These are phyloP conservation scores for Lentinus polychrous DNA, from an alignment of 1,284 basidiomycete species.

Conservation along the genomic window DNA sequence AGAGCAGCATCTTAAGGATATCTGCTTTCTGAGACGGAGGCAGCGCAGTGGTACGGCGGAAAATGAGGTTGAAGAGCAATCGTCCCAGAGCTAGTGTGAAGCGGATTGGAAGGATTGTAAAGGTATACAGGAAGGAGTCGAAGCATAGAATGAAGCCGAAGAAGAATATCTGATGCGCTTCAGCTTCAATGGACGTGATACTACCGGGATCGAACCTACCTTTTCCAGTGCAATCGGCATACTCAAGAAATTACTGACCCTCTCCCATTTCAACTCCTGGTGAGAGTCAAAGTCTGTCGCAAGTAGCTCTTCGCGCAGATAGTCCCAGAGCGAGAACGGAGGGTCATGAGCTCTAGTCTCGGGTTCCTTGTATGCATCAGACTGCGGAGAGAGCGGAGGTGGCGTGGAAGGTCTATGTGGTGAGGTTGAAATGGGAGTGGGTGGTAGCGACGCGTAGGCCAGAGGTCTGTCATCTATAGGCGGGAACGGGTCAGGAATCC, in stretches of 20 bases:
- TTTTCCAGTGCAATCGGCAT: slow-evolving; percentile 95
- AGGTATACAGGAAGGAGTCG: slow-evolving; percentile 96
- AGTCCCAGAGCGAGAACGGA: slow-evolving; percentile 88
- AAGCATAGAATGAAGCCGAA: slow-evolving; percentile 94
- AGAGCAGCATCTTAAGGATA: slow-evolving; percentile 74
- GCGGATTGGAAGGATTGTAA: slow-evolving; percentile 95
- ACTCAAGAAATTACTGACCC: slow-evolving; percentile 95
- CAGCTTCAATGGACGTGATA: not conserved
- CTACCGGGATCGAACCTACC: slow-evolving; percentile 34
- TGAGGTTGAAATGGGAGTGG: slow-evolving; percentile 47
- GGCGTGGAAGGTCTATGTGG: slow-evolving; percentile 15
- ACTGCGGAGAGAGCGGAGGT: not conserved
- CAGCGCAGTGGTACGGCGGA: slow-evolving; percentile 44
- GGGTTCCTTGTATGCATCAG: not conserved
- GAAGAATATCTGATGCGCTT: slow-evolving; percentile 63
- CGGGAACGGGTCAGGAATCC: slow-evolving; percentile 11
- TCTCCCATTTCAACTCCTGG: slow-evolving; percentile 92
- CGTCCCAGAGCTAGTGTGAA: slow-evolving; percentile 63
- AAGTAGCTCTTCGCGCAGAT: slow-evolving; percentile 79
- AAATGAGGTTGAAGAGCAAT: slow-evolving; percentile 47
- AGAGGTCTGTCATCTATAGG: slow-evolving; percentile 18
- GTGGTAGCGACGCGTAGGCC: slow-evolving; percentile 63
- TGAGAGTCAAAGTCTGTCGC: slow-evolving; percentile 91
- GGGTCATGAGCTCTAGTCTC: slow-evolving; percentile 16
- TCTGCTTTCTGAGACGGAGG: slow-evolving; percentile 90